Evolutionary conservation across 345 rosid species (phyloP).

Genomic region (Jatropha curcas): DNA sequence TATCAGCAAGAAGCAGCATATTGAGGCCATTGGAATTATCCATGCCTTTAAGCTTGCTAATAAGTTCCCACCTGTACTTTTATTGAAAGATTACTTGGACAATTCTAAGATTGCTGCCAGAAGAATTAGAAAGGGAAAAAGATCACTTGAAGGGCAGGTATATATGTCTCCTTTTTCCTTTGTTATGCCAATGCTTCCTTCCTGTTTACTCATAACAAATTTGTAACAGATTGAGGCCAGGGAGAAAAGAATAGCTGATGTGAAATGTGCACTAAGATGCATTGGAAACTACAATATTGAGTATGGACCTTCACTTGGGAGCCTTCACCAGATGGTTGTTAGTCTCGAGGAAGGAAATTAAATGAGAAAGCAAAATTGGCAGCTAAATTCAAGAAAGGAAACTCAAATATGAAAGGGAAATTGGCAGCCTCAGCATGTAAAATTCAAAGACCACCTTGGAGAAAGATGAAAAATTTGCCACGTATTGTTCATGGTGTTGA

Average conservation of each 20-base stretch:
- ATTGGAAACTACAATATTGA: constrained; percentile 26
- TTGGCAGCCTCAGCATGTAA: neutral
- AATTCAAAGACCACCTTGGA: neutral
- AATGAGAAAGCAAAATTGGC: too few relatives aligned
- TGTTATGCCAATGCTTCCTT: neutral
- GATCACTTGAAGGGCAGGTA: constrained; percentile 25
- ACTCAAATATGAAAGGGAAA: neutral
- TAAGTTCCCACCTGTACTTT: constrained; percentile 24
- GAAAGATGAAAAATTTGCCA: neutral
- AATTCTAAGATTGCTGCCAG: constrained; percentile 1
- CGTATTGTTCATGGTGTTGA: neutral
- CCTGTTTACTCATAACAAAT: neutral
- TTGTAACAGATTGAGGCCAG: constrained; percentile 26
- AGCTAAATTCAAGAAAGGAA: constrained; percentile 19
- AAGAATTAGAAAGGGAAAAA: constrained; percentile 4
- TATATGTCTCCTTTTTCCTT: constrained; percentile 7
- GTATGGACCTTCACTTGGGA: neutral
- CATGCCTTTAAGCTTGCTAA: constrained; percentile 34
- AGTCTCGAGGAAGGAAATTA: too few relatives aligned
- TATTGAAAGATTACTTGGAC: constrained; percentile 24
- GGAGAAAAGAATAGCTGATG: constrained; percentile 20
- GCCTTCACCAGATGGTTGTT: constrained; percentile 10
- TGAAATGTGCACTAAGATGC: constrained; percentile 26
- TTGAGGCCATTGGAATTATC: constrained; percentile 34
- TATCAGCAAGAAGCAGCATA: constrained; percentile 21